Evolutionary conservation across 176 grass and related monocot genomes (phyloP).

Genomic region (Zizania latifolia): DNA sequence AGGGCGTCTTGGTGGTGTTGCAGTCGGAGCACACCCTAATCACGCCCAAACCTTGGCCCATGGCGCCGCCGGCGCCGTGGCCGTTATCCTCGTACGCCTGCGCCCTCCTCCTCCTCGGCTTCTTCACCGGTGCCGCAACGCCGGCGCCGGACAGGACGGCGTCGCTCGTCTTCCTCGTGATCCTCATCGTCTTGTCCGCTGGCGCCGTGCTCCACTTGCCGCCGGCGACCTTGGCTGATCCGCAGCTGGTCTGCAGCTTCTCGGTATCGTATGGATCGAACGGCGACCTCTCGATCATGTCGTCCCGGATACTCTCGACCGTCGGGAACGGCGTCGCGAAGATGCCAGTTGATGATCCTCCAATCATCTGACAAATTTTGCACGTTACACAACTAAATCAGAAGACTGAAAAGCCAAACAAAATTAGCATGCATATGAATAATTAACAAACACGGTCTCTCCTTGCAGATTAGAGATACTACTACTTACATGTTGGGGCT

Average conservation of each 20-base stretch:
- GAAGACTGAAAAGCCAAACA: background rate
- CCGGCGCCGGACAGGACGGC: background rate
- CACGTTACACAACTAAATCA: too few relatives aligned
- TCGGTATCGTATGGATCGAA: slow-evolving; percentile 43
- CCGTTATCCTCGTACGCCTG: slow-evolving; percentile 23
- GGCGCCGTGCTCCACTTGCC: slow-evolving; percentile 42
- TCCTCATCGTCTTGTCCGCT: slow-evolving; percentile 64
- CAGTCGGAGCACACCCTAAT: slow-evolving; percentile 95
- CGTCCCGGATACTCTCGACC: slow-evolving; percentile 50
- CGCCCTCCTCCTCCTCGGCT: slow-evolving; percentile 45
- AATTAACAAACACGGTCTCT: too few relatives aligned
- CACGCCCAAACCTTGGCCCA: slow-evolving; percentile 39
- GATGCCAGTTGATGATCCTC: slow-evolving; percentile 25
- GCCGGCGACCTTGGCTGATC: background rate
- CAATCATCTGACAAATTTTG: slow-evolving; percentile 40
- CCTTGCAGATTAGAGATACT: background rate
- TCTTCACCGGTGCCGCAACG: slow-evolving; percentile 19
- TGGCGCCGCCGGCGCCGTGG: background rate
- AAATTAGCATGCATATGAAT: too few relatives aligned
- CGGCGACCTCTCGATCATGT: slow-evolving; percentile 48
- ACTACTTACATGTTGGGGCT: slow-evolving; percentile 30
- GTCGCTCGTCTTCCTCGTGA: slow-evolving; percentile 76
- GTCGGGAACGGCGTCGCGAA: slow-evolving; percentile 34
- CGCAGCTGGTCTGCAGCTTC: slow-evolving; percentile 13
- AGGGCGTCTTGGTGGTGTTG: slow-evolving; percentile 92